phyloP scores from a whole-genome alignment of 805 yeast species.

The Candida nemodendra region DNA sequence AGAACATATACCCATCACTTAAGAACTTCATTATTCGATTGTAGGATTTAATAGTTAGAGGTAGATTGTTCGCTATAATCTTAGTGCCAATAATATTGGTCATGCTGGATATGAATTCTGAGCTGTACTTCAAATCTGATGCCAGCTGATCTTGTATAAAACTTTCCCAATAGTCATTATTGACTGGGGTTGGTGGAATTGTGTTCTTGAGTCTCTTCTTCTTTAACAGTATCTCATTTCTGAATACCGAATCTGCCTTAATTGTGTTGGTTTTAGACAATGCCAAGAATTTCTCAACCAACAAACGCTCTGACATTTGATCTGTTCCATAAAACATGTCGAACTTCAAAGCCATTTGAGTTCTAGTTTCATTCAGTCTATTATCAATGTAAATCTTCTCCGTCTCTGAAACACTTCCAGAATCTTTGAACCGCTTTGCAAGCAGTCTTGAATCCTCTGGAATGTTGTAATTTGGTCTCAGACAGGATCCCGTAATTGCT shows the following conservation, averaged over 20 bases:
- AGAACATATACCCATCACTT: constrained; percentile 2
- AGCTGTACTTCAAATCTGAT: neutral
- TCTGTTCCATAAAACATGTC: neutral
- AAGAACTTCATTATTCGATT: constrained; percentile 7
- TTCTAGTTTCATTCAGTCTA: neutral
- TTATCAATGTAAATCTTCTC: neutral
- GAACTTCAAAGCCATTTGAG: neutral
- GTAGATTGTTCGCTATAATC: neutral
- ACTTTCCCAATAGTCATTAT: neutral
- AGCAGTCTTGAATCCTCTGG: neutral
- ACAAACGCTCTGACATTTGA: neutral
- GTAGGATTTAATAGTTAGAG: constrained; percentile 2
- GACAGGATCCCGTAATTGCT: neutral
- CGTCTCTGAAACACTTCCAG: neutral
- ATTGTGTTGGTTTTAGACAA: neutral
- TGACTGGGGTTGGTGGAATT: neutral
- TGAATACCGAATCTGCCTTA: neutral
- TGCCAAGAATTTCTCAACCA: neutral
- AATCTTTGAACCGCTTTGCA: too few species aligned
- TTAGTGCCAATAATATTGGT: neutral
- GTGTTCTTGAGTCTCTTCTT: neutral
- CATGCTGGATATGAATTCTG: neutral
- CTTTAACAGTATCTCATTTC: neutral
- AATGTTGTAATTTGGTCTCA: neutral
- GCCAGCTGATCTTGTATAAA: neutral